Base-by-base conservation (phyloP, 441 rosid species). In the Erysimum pusillum region DNA sequence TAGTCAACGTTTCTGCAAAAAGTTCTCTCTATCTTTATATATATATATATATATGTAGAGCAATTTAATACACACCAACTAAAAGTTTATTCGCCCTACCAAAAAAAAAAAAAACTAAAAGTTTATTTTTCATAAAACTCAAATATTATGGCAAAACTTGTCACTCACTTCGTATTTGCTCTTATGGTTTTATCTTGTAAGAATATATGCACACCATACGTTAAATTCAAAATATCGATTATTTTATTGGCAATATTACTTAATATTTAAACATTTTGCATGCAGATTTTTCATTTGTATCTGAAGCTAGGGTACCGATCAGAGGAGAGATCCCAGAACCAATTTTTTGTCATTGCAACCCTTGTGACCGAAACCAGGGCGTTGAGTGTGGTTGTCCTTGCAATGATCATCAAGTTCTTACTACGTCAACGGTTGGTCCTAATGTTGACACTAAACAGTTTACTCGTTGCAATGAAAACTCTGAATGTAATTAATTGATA, bases 101-200 rank as follows among this genome's bases (percentile, higher is more conserved):
- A n/a, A n/a, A n/a, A n/a, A n/a, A n/a, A n/a, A n/a, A n/a, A n/a
- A n/a, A n/a, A n/a, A 45, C 7, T 1, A 56, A 15, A 1, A 0
- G 2, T 48, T 13, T 17, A 41, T 63, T 52, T 6, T 3, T 58
- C 35, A 11, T 3, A 3, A 41, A 42, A 54, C 3, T 53, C 11
- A 63, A 53, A 2, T 25, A 25, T 25, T 25, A 25, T 25, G 28
- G 28, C 28, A 25, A 25, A 25, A 25, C 28, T n/a, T 14, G 31
- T 73, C 25, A 42, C 32, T 73, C 71, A 63, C 20, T 63, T 63
- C 3, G 4, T 41, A 41, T 73, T 53, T 11, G 56, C 7, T 42
- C 45, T 73, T 17, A 31, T 18, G 18, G 31, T 42, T 53, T 54
- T 28, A 73, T 73, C 63, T 63, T 53, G 76, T 73, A 63, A 63